A percentile compares a stretch with the other conserved stretches of the same genome.
phyloP scores from a whole-genome alignment of 208 protist genomes.

The Leishmania turanica region DNA sequence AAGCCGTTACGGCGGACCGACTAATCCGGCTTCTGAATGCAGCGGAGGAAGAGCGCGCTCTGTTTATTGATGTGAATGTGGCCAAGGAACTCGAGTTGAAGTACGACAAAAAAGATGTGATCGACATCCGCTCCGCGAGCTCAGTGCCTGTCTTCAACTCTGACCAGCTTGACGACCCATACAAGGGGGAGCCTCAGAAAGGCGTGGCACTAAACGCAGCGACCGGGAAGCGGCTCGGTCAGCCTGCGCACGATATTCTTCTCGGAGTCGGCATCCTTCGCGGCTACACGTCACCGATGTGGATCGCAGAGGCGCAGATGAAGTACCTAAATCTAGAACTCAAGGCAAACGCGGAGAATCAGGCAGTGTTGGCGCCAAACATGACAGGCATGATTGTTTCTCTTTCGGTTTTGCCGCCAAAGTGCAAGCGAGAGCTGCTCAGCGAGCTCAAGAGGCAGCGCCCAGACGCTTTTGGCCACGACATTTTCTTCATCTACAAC shows the following conservation, averaged over 20 bases:
- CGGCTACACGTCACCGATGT: constrained; percentile 90
- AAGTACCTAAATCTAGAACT: constrained; percentile 86
- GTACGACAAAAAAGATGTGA: constrained; percentile 53
- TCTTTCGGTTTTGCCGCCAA: constrained; percentile 56
- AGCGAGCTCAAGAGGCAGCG: constrained; percentile 54
- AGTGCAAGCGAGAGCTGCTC: constrained; percentile 46
- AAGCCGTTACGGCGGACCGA: constrained; percentile 73
- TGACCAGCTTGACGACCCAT: constrained; percentile 86
- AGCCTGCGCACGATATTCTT: constrained; percentile 89
- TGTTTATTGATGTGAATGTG: constrained; percentile 78
- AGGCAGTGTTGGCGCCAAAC: constrained; percentile 70
- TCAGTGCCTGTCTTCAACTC: constrained; percentile 84
- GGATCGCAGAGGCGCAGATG: constrained; percentile 79
- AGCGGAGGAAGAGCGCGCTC: constrained; percentile 69
- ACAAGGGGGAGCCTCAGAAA: constrained; percentile 83
- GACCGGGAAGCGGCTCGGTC: constrained; percentile 85
- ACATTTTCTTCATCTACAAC: constrained; percentile 82
- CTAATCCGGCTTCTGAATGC: constrained; percentile 73
- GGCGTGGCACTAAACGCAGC: constrained; percentile 80
- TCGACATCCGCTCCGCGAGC: constrained; percentile 79
- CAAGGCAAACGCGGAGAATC: constrained; percentile 20
- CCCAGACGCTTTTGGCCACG: constrained; percentile 69
- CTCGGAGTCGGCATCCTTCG: constrained; percentile 83
- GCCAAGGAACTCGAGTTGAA: constrained; percentile 53
- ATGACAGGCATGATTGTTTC: constrained; percentile 86